These are phyloP conservation scores for Alternaria sp. DNA, from an alignment of 2,329 filamentous ascomycete species.

Conservation along the genomic window DNA sequence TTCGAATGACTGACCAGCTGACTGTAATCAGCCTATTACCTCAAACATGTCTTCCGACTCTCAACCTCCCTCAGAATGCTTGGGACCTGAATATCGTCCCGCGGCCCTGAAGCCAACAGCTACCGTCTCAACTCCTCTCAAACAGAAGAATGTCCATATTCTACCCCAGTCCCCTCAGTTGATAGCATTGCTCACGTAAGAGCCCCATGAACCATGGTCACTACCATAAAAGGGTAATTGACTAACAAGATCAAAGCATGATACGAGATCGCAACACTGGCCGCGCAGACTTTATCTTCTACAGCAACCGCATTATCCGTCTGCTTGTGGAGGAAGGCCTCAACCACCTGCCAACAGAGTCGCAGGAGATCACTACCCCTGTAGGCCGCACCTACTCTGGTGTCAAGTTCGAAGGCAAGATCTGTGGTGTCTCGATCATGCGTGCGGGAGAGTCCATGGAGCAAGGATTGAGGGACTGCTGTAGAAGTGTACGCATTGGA, in stretches of 20 bases:
- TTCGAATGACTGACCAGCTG: not conserved
- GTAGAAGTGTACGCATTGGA: constrained; percentile 94
- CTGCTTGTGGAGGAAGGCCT: constrained; percentile 95
- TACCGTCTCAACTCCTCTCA: constrained; percentile 84
- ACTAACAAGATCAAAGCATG: constrained; percentile 67
- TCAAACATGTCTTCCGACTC: constrained; percentile 38
- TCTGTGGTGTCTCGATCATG: constrained; percentile 99
- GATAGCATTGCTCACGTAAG: constrained; percentile 96
- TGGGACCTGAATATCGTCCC: constrained; percentile 81
- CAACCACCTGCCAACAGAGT: constrained; percentile 92
- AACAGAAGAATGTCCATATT: constrained; percentile 87
- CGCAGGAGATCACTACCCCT: constrained; percentile 88
- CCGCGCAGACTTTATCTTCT: constrained; percentile 98
- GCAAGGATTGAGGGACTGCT: constrained; percentile 94
- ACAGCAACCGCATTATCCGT: constrained; percentile 97
- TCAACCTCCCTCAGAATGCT: constrained; percentile 62
- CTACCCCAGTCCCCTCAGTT: constrained; percentile 94
- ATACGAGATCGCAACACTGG: constrained; percentile 91
- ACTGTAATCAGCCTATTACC: constrained; percentile 12
- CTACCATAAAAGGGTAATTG: not conserved
- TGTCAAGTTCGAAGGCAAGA: constrained; percentile 96
- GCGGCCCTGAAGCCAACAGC: constrained; percentile 82
- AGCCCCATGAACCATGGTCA: constrained; percentile 36
- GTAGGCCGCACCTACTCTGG: constrained; percentile 88
- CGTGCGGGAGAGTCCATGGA: constrained; percentile 98